A percentile compares a stretch with the other conserved stretches of the same genome.
Evolutionary conservation across 495 filamentous ascomycete species (phyloP).

Genomic region (Beverwykella pulmonaria): DNA sequence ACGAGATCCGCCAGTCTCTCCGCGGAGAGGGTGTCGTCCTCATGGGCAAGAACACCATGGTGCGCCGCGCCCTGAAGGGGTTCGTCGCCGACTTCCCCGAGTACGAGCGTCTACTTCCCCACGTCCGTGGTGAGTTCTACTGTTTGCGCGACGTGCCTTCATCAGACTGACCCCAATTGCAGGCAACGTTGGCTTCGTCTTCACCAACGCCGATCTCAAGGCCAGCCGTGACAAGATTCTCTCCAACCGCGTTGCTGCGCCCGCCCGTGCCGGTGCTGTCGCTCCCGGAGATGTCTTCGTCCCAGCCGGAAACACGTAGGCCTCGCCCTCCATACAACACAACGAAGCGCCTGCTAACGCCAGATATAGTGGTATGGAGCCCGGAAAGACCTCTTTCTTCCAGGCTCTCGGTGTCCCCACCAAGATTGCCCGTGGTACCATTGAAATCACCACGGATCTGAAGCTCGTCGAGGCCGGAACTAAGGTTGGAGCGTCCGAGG

Average conservation of each 20-base stretch:
- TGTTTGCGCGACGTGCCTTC: background rate
- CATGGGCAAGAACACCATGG: conserved; percentile 99
- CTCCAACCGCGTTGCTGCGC: conserved; percentile 93
- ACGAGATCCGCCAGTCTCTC: conserved; percentile 84
- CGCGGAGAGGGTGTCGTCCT: conserved; percentile 89
- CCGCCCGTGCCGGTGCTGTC: conserved; percentile 93
- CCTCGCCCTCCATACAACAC: background rate
- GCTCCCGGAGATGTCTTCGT: conserved; percentile 78
- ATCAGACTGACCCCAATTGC: conserved; percentile 26
- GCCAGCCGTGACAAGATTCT: conserved; percentile 89
- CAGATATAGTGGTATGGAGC: conserved; percentile 93
- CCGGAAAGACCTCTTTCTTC: conserved; percentile 99
- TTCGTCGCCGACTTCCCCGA: conserved; percentile 89
- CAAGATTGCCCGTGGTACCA: conserved; percentile 99
- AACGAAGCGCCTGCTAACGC: background rate
- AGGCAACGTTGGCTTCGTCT: conserved; percentile 97
- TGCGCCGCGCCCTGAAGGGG: conserved; percentile 94
- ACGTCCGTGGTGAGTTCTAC: conserved; percentile 71
- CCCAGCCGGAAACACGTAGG: conserved; percentile 72
- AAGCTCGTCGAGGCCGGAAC: conserved; percentile 90
- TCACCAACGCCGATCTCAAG: conserved; percentile 97
- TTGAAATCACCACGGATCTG: conserved; percentile 98
- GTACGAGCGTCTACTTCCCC: conserved; percentile 94
- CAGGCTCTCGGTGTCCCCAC: conserved; percentile 99
- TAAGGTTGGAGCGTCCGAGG: conserved; percentile 99